Conservation (phyloP, 2,329 filamentous ascomycete genomes). For the Trichophyton benhamiae region DNA sequence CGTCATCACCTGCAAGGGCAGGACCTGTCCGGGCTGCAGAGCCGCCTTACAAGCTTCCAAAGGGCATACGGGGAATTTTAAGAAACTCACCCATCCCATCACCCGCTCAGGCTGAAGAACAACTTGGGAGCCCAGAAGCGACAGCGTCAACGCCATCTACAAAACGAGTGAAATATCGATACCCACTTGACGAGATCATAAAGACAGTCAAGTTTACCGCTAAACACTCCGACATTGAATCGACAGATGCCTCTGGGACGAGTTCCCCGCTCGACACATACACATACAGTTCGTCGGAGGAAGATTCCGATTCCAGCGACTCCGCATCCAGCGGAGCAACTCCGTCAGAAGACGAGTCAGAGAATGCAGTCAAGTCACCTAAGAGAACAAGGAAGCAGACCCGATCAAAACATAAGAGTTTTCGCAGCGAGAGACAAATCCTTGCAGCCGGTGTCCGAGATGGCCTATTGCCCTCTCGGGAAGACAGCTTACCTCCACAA, state of each 20-base stretch:
- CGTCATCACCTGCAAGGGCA: not conserved
- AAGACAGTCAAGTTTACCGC: conserved; percentile 43
- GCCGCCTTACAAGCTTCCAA: conserved; percentile 31
- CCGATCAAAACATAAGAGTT: conserved; percentile 9
- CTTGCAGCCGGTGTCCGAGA: conserved; percentile 30
- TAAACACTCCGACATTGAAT: conserved; percentile 42
- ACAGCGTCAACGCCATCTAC: conserved; percentile 40
- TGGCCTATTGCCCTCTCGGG: conserved; percentile 19
- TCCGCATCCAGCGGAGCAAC: conserved; percentile 20
- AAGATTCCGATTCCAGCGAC: conserved; percentile 19
- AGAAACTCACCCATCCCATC: conserved; percentile 31
- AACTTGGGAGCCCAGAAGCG: conserved; percentile 19
- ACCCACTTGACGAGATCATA: conserved; percentile 48
- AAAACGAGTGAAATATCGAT: conserved; percentile 47
- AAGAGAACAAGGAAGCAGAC: conserved; percentile 8
- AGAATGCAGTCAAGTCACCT: conserved; percentile 9
- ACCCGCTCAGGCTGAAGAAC: conserved; percentile 12
- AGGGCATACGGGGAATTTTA: conserved; percentile 36
- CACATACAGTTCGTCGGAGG: conserved; percentile 13
- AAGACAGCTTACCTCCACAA: conserved; percentile 23
- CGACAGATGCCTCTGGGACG: conserved; percentile 9
- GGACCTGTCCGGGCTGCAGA: conserved; percentile 4
- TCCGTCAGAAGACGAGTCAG: conserved; percentile 23
- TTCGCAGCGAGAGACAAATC: conserved; percentile 21
- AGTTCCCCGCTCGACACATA: conserved; percentile 17